A percentile compares a stretch with the other conserved stretches of the same genome.
Conservation (phyloP, 2,329 filamentous ascomycete species). For the Talaromyces pinophilus region DNA sequence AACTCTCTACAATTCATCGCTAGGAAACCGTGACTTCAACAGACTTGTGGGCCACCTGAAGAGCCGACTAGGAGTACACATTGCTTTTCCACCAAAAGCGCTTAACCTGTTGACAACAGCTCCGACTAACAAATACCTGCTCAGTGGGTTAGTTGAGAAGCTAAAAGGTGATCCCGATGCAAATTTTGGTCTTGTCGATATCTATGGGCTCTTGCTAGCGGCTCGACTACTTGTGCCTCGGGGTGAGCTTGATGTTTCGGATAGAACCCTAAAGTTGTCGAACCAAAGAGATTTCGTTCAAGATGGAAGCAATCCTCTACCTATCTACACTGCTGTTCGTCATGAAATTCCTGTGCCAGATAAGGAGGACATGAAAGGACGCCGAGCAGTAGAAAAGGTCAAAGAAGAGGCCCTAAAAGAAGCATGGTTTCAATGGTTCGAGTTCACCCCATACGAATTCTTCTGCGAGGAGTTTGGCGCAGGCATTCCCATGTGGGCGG, state of each 20-base stretch:
- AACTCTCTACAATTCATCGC: slow-evolving; percentile 78
- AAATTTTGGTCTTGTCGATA: slow-evolving; percentile 86
- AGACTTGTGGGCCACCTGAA: slow-evolving; percentile 83
- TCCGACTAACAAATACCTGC: slow-evolving; percentile 88
- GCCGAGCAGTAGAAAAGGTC: slow-evolving; percentile 36
- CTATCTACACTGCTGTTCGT: slow-evolving; percentile 92
- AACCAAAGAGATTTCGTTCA: slow-evolving; percentile 77
- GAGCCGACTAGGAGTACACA: slow-evolving; percentile 78
- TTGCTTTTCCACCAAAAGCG: slow-evolving; percentile 86
- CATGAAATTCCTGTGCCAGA: slow-evolving; percentile 81
- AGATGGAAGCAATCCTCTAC: slow-evolving; percentile 78
- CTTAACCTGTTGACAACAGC: slow-evolving; percentile 79
- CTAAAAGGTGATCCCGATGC: slow-evolving; percentile 77
- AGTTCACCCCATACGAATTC: slow-evolving; percentile 39
- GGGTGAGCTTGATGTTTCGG: slow-evolving; percentile 75
- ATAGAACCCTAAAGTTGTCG: slow-evolving; percentile 84
- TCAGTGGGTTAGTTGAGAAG: slow-evolving; percentile 89
- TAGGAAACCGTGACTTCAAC: slow-evolving; percentile 67
- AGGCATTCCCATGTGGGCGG: slow-evolving; percentile 40
- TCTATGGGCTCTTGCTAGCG: slow-evolving; percentile 84
- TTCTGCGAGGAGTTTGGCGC: slow-evolving; percentile 40
- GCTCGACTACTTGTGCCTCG: slow-evolving; percentile 82
- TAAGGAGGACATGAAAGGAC: slow-evolving; percentile 32
- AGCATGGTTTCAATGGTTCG: slow-evolving; percentile 51
- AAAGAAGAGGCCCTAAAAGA: slow-evolving; percentile 59